Conservation (phyloP, 768 basidiomycete species). For the Hygrophoropsis aurantiaca region DNA sequence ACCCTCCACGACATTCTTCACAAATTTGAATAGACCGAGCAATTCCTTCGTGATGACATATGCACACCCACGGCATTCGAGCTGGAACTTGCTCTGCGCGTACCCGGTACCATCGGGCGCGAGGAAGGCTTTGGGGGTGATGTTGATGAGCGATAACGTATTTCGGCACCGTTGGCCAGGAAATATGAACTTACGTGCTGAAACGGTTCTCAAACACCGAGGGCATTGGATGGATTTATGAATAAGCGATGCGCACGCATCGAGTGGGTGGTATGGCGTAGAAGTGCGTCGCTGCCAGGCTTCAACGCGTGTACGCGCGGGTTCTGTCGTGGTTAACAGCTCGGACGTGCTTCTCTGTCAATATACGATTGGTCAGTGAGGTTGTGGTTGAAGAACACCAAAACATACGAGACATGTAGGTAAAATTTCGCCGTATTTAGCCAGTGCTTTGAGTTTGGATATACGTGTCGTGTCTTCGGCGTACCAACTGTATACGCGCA, state of each 20-base stretch:
- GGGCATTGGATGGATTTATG: conserved; percentile 30
- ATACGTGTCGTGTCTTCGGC: conserved; percentile 16
- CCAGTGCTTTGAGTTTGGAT: neutral
- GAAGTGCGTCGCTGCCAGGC: conserved; percentile 7
- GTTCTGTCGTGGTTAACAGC: neutral
- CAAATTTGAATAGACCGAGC: conserved; percentile 40
- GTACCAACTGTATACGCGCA: conserved; percentile 19
- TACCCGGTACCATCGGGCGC: conserved; percentile 42
- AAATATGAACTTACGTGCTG: conserved; percentile 22
- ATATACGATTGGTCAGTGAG: too few relatives aligned
- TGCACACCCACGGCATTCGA: conserved; percentile 33
- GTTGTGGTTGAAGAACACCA: neutral
- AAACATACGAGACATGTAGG: conserved; percentile 11
- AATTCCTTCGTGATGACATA: conserved; percentile 35
- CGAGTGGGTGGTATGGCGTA: conserved; percentile 27
- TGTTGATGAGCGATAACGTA: too few relatives aligned
- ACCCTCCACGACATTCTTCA: conserved; percentile 27
- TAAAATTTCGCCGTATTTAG: conserved; percentile 7
- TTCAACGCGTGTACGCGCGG: conserved; percentile 1
- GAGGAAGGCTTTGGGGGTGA: conserved; percentile 42
- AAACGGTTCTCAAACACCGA: conserved; percentile 14
- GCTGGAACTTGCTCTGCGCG: conserved; percentile 40
- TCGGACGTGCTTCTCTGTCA: neutral
- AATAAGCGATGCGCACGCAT: conserved; percentile 16
- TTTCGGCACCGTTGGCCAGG: too few relatives aligned